A percentile compares a stretch with the other conserved stretches of the same genome.
These are phyloP conservation scores for Areca catechu DNA, from an alignment of 176 grass and related monocot genomes.

Conservation along the genomic window DNA sequence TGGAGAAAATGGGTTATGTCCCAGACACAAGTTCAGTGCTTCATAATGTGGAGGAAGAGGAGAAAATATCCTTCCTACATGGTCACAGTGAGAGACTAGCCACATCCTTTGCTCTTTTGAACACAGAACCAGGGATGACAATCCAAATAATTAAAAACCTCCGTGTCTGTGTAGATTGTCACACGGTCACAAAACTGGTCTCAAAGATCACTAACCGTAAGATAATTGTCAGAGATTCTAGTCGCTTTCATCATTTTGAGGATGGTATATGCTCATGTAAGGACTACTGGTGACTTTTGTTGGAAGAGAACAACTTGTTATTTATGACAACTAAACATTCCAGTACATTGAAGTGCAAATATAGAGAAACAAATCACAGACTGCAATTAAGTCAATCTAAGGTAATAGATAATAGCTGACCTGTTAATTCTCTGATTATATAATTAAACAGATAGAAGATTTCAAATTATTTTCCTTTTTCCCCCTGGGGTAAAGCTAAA, in stretches of 20 bases:
- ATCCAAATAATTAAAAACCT: constrained; percentile 72
- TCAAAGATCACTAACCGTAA: constrained; percentile 45
- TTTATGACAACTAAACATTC: no score
- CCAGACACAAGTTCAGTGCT: constrained; percentile 42
- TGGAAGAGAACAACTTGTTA: no score
- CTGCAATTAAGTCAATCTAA: no score
- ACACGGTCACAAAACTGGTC: constrained; percentile 47
- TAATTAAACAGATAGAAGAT: no score
- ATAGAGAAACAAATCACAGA: no score
- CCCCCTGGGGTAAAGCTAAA: no score
- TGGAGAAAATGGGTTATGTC: constrained; percentile 48
- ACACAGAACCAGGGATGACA: constrained; percentile 34
- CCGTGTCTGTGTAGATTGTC: constrained; percentile 57
- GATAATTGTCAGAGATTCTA: constrained; percentile 55
- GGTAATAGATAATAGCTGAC: no score
- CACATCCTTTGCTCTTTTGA: constrained; percentile 23
- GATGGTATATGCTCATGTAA: constrained; percentile 23
- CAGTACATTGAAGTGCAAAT: no score
- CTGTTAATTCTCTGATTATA: no score
- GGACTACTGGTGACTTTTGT: constrained; percentile 18
- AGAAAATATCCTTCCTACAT: constrained; percentile 23
- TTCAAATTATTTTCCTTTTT: no score
- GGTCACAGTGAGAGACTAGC: constrained; percentile 21
- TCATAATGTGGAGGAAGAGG: constrained; percentile 51
- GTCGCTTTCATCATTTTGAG: constrained; percentile 22